Evolutionary conservation across 768 basidiomycete genomes (phyloP), one percentile per base, ranked within the genome.

Genomic region (Guyanaporus albipodus): DNA sequence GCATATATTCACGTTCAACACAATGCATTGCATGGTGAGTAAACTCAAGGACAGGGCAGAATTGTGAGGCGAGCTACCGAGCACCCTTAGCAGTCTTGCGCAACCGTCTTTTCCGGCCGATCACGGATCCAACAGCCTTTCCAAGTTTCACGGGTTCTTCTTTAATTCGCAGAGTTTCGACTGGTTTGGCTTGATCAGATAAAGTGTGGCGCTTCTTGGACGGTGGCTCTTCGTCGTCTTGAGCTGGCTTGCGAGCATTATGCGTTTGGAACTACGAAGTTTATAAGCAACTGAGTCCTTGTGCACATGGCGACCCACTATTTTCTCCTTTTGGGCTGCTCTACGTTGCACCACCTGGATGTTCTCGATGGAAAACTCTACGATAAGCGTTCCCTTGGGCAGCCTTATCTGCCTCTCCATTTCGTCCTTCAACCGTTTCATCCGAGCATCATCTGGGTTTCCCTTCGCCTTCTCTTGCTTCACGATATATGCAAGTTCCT

Each of bases 341-440:
- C 92, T 74, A 46, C 91, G 73, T 53, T 87, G 86, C 31, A 93
- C 83, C 24, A 94, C 91, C 67, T 92, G 87, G 17, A 90, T 72
- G 59, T 97, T 97, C 71, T 97, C 93, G 41, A 97, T 91, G 32
- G 91, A 93, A 67, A 96, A 96, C 69, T 98, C 94, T n/a, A 92
- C 81, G 57, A 95, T 85, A 50, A 96, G 66, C 5, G 80, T 73
- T 14, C 76, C 76, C 48, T 55, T 70, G 19, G 56, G 52, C 15
- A 71, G 70, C 31, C 73, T 78, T 15, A 64, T 68, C 1, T 54
- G 27, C 31, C 56, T 57, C 50, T 69, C 69, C 36, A 78, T 63
- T 59, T 83, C 80, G 21, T 73, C 73, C 57, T 82, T 80, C 53
- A 85, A 65, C 55, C 79, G 76, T 61, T 81, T 79, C 37, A 81